Evolutionary conservation across 2,329 filamentous ascomycete genomes (phyloP).

Genomic region (Monilinia aucupariae): DNA sequence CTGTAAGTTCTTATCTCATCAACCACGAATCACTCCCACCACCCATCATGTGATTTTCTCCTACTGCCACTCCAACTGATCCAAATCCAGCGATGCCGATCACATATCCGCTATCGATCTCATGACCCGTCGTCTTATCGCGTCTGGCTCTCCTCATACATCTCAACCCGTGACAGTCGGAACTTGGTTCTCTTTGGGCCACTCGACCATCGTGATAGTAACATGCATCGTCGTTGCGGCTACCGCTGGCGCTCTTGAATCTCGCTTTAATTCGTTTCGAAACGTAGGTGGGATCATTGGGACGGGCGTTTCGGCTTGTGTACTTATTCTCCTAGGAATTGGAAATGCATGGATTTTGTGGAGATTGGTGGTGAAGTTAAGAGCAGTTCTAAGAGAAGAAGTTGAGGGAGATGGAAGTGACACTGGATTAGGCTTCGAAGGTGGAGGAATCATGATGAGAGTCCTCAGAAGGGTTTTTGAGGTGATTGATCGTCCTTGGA

Average conservation of each 20-base stretch:
- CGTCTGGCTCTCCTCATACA: conserved; percentile 41
- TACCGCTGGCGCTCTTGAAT: conserved; percentile 75
- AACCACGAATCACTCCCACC: background rate
- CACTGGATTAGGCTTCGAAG: conserved; percentile 59
- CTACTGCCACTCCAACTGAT: background rate
- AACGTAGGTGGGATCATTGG: conserved; percentile 83
- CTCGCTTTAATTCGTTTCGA: conserved; percentile 74
- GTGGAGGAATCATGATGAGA: conserved; percentile 67
- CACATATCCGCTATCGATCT: conserved; percentile 86
- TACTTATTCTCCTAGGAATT: conserved; percentile 73
- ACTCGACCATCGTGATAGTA: conserved; percentile 86
- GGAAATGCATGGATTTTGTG: conserved; percentile 85
- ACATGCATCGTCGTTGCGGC: conserved; percentile 91
- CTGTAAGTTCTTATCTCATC: conserved; percentile 40
- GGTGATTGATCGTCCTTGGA: conserved; percentile 74
- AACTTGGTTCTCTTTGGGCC: conserved; percentile 88
- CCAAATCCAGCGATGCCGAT: conserved; percentile 63
- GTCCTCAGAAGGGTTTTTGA: conserved; percentile 72
- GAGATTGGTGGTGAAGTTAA: conserved; percentile 66
- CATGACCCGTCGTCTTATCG: conserved; percentile 85
- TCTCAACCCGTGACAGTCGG: conserved; percentile 87
- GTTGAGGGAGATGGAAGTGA: conserved; percentile 26
- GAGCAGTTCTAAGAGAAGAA: conserved; percentile 48
- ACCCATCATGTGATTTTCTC: background rate
- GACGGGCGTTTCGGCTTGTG: conserved; percentile 76